Base-by-base conservation (phyloP, 345 rosid species). In the Streptanthus diversifolius region DNA sequence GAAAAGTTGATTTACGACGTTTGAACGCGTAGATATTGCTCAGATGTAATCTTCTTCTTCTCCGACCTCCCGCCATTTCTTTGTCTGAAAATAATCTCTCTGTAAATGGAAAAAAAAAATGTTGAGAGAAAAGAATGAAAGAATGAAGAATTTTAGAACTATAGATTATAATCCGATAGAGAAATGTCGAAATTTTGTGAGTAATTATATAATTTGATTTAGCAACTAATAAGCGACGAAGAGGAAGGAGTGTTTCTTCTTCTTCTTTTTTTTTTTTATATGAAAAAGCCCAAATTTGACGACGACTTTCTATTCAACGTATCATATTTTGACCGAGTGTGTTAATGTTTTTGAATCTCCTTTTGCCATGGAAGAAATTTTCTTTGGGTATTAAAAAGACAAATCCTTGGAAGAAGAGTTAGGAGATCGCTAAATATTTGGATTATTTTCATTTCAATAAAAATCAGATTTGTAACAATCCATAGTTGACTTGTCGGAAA, bases 21-120 rank as follows among this genome's bases (percentile, higher is more conserved):
- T 83, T 66, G 56, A 83, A 86, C 32, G 93, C 83, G 79, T 87
- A 90, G 48, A 93, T 80, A 59, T 89, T 82, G 79, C 88, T 76
- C 9, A 90, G 84, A 66, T 76, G 85, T 65, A 84, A 83, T 82
- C 80, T 87, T 74, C 77, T 89, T 73, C 84, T 87, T 79, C 89
- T 80, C 22, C 77, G 63, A 19, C 68, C 68, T 21, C 79, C 69
- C 35, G 78, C 79, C 96, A 88, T 90, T 33, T 54, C 8, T 30
- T 3, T 71, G 55, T 71, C 68, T 71, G 61, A 67, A 65, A 19
- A n/a, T 32, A 17, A 30, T 30, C 7, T 30, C 8, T 44, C 7
- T 18, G 53, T 27, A 21, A 43, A 15, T 37, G 11, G 27, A 25
- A 25, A 3, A 22, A 3, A 22, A 22, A 1, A 25, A 25, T 48